Base-by-base conservation (phyloP, 768 basidiomycete genomes). In the Amanita fuliginea region DNA sequence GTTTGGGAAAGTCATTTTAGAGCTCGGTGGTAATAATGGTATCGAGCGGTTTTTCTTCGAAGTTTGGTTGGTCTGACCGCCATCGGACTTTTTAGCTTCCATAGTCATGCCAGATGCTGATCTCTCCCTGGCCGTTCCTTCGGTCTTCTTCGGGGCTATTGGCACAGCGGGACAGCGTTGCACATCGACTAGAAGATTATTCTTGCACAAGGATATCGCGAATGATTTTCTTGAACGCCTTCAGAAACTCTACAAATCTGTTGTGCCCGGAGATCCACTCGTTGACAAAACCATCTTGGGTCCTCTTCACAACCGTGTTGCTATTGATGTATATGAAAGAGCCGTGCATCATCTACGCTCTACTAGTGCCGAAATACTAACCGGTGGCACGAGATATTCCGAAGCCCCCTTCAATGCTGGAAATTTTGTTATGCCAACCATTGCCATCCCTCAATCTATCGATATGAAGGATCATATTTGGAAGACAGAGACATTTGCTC, bases 1-100 rank as follows among this genome's bases (percentile, higher is more conserved):
- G 54, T 95, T 94, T 63, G 94, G 93, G 16, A 90, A 95, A 67
- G 74, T 81, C 26, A 79, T 97, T 18, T 75, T 97, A 21, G 95
- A 97, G 62, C 71, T 97, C 37, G 94, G 94, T 21, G 95, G 95
- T 32, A 97, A 98, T 68, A 97, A 97, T 60, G 91, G 90, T 90
- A 10, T 44, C 30, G 11, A 46, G 18, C 30, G 10, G 21, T 51
- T 53, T 57, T 37, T 26, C 26, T 49, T 51, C 53, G 41, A 46
- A 55, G 53, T 42, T 57, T 53, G 36, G 46, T 57, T 53, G 36
- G 46, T 46, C 41, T 52, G 5, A 21, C 16, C 43, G 37, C 30
- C 45, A 13, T 39, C 47, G 19, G 21, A 10, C 56, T 56, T 40
- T 48, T 53, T 63, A 93, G 93, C 94, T 55, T 82, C 90, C 35